Evolutionary conservation across 2,329 filamentous ascomycete genomes (phyloP).

Genomic region (Arthrobotrys megalospora): DNA sequence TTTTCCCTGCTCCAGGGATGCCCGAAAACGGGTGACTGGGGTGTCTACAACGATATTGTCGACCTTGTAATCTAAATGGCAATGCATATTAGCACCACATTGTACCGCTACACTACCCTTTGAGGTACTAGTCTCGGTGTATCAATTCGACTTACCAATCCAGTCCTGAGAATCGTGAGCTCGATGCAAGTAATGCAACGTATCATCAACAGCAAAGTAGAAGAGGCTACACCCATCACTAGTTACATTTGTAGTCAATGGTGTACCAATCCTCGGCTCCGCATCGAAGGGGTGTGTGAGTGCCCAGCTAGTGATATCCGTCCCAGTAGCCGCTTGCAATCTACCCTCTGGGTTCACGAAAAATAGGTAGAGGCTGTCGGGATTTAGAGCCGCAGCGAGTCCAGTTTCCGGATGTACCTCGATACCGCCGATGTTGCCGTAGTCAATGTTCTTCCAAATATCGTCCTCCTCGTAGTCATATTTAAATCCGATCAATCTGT

Average conservation of each 20-base stretch:
- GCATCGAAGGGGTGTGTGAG: not conserved
- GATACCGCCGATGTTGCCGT: not conserved
- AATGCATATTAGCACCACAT: not conserved
- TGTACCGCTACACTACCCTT: too few relatives aligned
- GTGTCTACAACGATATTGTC: not conserved
- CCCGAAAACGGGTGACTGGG: not conserved
- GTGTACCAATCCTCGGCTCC: not conserved
- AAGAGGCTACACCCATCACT: not conserved
- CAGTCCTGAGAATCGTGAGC: not conserved
- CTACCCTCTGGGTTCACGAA: not conserved
- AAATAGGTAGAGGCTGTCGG: not conserved
- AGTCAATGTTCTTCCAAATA: not conserved
- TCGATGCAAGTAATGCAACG: not conserved
- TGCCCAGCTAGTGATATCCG: not conserved
- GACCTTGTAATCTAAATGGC: not conserved
- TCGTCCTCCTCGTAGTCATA: conserved; percentile 13
- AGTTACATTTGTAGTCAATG: not conserved
- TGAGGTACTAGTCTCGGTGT: too few relatives aligned
- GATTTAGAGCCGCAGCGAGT: not conserved
- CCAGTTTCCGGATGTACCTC: not conserved
- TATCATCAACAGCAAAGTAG: not conserved
- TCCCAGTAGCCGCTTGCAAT: not conserved
- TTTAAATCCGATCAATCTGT: not conserved
- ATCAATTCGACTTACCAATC: conserved; percentile 1
- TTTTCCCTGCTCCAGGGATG: not conserved